Conservation (phyloP, 2,329 filamentous ascomycete genomes). For the Thermoascus crustaceus region DNA sequence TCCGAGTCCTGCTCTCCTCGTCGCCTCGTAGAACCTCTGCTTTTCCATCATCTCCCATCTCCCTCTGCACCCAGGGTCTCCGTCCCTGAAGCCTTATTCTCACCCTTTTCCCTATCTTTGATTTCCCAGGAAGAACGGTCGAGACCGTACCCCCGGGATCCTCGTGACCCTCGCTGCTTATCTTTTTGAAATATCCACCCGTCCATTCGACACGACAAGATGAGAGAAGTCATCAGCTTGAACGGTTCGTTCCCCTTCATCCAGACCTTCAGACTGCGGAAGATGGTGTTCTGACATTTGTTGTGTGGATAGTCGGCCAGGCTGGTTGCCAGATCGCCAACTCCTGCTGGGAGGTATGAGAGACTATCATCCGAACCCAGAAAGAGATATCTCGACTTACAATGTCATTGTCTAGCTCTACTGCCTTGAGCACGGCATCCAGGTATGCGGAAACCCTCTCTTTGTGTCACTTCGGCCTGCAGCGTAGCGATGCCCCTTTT, state of each 20-base stretch:
- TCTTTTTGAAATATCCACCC: no score
- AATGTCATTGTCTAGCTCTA: constrained; percentile 63
- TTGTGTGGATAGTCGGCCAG: constrained; percentile 72
- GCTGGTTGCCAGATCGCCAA: constrained; percentile 99
- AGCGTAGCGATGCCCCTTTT: constrained; percentile 25
- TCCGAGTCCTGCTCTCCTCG: background rate
- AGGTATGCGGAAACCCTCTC: constrained; percentile 54
- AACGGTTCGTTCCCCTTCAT: constrained; percentile 62
- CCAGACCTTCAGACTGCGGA: constrained; percentile 3
- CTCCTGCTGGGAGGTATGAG: constrained; percentile 98
- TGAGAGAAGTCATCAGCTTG: constrained; percentile 99
- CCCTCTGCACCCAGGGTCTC: background rate
- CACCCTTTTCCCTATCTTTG: constrained; percentile 10
- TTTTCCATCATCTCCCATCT: constrained; percentile 18
- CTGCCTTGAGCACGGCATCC: constrained; percentile 99
- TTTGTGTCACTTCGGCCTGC: background rate
- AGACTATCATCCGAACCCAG: background rate
- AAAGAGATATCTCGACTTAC: constrained; percentile 18
- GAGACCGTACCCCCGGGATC: no score
- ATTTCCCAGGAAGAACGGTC: constrained; percentile 12
- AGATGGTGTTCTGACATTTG: constrained; percentile 29
- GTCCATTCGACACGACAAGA: constrained; percentile 46
- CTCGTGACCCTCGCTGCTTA: background rate
- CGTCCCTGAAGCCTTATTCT: constrained; percentile 9
- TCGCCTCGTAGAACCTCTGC: constrained; percentile 13